Evolutionary conservation across 2,329 filamentous ascomycete species (phyloP).

Genomic region (Microsporum audouinii): DNA sequence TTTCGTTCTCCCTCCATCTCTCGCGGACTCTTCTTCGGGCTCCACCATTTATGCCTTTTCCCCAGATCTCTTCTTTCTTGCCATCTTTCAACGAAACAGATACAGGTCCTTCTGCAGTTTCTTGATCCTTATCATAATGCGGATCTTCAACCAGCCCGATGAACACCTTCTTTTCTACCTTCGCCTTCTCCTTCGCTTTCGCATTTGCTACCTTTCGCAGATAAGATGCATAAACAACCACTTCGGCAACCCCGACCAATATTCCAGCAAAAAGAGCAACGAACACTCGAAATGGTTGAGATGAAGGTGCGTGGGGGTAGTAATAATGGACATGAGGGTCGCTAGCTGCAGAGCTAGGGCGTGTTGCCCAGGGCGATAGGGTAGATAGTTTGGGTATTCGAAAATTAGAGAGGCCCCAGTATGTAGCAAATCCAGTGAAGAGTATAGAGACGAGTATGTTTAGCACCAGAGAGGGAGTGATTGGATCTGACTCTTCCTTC

Average conservation of each 20-base stretch:
- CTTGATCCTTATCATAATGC: neutral
- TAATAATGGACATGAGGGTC: conserved; percentile 10
- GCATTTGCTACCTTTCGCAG: conserved; percentile 33
- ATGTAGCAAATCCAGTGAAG: conserved; percentile 45
- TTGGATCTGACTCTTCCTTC: conserved; percentile 34
- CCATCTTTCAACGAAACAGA: neutral
- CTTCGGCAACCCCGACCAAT: conserved; percentile 37
- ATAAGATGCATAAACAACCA: conserved; percentile 38
- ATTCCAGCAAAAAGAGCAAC: conserved; percentile 31
- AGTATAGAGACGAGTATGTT: conserved; percentile 83
- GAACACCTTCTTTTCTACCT: conserved; percentile 30
- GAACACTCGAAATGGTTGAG: conserved; percentile 30
- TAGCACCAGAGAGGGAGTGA: conserved; percentile 54
- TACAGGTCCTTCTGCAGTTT: neutral
- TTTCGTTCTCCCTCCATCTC: conserved; percentile 24
- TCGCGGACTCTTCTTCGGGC: conserved; percentile 31
- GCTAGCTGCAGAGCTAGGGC: conserved; percentile 5
- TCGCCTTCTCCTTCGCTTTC: conserved; percentile 26
- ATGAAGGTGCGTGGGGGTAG: conserved; percentile 14
- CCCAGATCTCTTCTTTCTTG: conserved; percentile 30
- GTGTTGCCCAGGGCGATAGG: conserved; percentile 6
- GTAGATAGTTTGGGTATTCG: conserved; percentile 23
- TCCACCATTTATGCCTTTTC: conserved; percentile 31
- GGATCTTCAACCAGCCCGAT: conserved; percentile 15
- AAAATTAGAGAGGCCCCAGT: conserved; percentile 32